These are phyloP conservation scores for Scheffersomyces segobiensis DNA, from an alignment of 1,139 yeast genomes.

Conservation along the genomic window DNA sequence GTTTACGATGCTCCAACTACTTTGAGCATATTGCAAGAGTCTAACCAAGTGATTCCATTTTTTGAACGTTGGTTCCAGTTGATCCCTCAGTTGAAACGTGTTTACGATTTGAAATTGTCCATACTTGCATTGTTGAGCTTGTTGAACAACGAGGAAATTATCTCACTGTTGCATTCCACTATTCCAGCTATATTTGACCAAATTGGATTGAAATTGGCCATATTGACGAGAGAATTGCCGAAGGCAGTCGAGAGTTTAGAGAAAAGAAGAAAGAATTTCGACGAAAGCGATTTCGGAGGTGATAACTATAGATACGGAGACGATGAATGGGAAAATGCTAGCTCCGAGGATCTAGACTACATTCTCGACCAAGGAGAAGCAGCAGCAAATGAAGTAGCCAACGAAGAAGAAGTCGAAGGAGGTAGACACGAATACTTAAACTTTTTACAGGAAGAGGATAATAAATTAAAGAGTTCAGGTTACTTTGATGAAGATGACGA, in stretches of 20 bases:
- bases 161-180: conserved; percentile 16
- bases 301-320: conserved; percentile 12
- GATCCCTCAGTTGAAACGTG: conserved; percentile 63
- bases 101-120: conserved; percentile 78
- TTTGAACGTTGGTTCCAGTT: conserved; percentile 68
- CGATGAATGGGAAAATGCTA: conserved; percentile 23
- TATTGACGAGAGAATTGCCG: conserved; percentile 62
- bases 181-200: conserved; percentile 11
- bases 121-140: conserved; percentile 65
- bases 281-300: conserved; percentile 35
- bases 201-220: conserved; percentile 50
- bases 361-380: conserved; percentile 17
- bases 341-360: conserved; percentile 27
- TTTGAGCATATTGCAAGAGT: conserved; percentile 51
- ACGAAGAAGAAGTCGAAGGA: conserved; percentile 26
- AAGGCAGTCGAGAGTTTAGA: conserved; percentile 66
- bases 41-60: conserved; percentile 48
- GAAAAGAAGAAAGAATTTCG: conserved; percentile 53
- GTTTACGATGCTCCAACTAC: conserved; percentile 62
- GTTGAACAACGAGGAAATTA: conserved; percentile 29
- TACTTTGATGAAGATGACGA: conserved; percentile 52
- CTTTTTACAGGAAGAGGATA: conserved; percentile 45
- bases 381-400: conserved; percentile 24
- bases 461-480: conserved; percentile 36
- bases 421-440: conserved; percentile 47